Conservation (phyloP, 805 yeast genomes). For the Saccharomycopsis oosterbeekiorum region DNA sequence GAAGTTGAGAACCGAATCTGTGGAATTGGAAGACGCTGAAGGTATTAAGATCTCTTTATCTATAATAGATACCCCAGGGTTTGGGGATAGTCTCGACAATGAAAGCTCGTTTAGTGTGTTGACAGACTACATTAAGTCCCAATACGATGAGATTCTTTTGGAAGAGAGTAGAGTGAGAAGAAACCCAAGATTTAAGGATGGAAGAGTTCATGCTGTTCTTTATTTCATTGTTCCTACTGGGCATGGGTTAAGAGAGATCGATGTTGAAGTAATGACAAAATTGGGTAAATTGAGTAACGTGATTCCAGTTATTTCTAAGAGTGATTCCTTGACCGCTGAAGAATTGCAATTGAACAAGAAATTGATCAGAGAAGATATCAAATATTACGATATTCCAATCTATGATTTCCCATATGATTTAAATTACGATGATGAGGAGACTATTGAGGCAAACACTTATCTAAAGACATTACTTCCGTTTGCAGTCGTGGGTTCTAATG, state of each 20-base stretch:
- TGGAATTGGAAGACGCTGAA: constrained; percentile 79
- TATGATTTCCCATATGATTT: constrained; percentile 62
- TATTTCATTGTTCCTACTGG: constrained; percentile 80
- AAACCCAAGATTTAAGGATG: constrained; percentile 78
- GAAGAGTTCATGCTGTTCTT: constrained; percentile 66
- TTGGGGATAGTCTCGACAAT: constrained; percentile 67
- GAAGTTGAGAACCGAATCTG: constrained; percentile 58
- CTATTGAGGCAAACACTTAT: constrained; percentile 54
- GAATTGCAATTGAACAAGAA: constrained; percentile 68
- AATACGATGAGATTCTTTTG: constrained; percentile 70
- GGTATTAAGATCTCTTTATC: constrained; percentile 73
- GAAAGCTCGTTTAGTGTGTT: constrained; percentile 55
- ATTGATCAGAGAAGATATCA: constrained; percentile 68
- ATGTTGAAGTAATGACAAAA: constrained; percentile 67
- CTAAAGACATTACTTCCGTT: constrained; percentile 57
- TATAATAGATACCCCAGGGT: constrained; percentile 76
- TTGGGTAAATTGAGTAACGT: constrained; percentile 74
- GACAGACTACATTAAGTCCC: constrained; percentile 73
- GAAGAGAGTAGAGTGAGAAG: constrained; percentile 77
- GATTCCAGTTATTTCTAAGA: constrained; percentile 77
- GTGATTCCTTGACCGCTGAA: constrained; percentile 74
- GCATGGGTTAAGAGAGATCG: constrained; percentile 69
- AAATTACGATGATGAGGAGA: constrained; percentile 47
- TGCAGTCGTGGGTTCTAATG: constrained; percentile 61
- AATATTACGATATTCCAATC: constrained; percentile 57